These are phyloP conservation scores for Gonapodya prolifera DNA, from an alignment of 192 early-diverging fungal genomes.

Conservation along the genomic window DNA sequence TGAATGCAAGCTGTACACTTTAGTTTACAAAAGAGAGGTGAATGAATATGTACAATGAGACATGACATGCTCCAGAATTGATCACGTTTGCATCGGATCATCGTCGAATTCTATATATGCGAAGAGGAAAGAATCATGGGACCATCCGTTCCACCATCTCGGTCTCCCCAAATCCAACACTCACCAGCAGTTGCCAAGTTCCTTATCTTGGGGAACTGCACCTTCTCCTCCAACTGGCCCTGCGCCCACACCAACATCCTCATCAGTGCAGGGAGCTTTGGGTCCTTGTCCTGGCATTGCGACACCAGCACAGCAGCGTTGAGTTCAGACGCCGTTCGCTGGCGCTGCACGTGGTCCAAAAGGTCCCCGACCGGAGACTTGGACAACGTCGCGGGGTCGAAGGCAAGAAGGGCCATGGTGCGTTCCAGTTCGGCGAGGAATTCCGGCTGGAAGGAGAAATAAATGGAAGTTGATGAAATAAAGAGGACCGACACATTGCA, in stretches of 20 bases:
- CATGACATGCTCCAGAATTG: neutral
- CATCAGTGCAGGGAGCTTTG: conserved; percentile 80
- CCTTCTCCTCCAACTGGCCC: conserved; percentile 76
- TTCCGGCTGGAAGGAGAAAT: conserved; percentile 52
- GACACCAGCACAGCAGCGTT: conserved; percentile 84
- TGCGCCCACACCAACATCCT: conserved; percentile 93
- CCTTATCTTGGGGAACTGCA: conserved; percentile 70
- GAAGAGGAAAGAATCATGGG: neutral
- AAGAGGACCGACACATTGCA: conserved; percentile 9
- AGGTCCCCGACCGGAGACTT: conserved; percentile 72
- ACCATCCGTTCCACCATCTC: neutral
- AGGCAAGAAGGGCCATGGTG: conserved; percentile 94
- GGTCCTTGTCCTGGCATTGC: conserved; percentile 86
- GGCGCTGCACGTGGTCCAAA: conserved; percentile 75
- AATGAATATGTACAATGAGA: neutral
- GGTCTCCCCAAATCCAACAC: neutral
- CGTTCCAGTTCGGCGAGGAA: conserved; percentile 87
- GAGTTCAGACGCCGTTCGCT: conserved; percentile 85
- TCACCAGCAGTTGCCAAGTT: conserved; percentile 57
- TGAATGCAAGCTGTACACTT: too few species aligned
- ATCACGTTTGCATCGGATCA: neutral
- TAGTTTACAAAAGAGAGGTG: too few species aligned
- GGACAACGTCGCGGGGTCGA: conserved; percentile 45
- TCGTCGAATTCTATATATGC: neutral
- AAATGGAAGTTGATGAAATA: neutral